These are phyloP conservation scores for Pleurostoma richardsiae DNA, from an alignment of 2,329 filamentous ascomycete genomes.

Conservation along the genomic window DNA sequence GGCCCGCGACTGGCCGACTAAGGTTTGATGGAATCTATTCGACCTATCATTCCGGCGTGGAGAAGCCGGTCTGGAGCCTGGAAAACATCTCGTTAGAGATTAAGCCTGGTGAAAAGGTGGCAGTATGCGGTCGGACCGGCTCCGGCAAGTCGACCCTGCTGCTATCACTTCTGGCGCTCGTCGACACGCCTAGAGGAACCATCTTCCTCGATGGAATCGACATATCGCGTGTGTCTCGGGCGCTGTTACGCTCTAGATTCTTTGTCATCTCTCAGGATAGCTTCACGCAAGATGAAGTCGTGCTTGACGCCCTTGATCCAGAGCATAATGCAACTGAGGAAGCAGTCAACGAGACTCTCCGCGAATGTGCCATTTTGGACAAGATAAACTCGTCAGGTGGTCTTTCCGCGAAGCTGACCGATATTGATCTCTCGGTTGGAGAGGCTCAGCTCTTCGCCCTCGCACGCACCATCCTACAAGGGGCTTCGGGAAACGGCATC, in stretches of 20 bases:
- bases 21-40: neutral
- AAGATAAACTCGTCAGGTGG: slow-evolving; percentile 25
- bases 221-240: slow-evolving; percentile 52
- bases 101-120: slow-evolving; percentile 31
- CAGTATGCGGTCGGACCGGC: neutral
- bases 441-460: slow-evolving; percentile 35
- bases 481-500: slow-evolving; percentile 55
- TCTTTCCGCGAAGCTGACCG: slow-evolving; percentile 19
- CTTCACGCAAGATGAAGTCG: slow-evolving; percentile 29
- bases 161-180: slow-evolving; percentile 25
- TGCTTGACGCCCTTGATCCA: slow-evolving; percentile 38
- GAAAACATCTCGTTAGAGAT: slow-evolving; percentile 27
- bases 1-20: neutral
- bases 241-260: slow-evolving; percentile 54
- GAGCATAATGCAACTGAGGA: slow-evolving; percentile 23
- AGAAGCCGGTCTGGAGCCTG: slow-evolving; percentile 6
- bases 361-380: slow-evolving; percentile 32
- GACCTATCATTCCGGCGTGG: neutral
- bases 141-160: slow-evolving; percentile 2
- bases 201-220: slow-evolving; percentile 59
- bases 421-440: slow-evolving; percentile 26
- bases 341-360: slow-evolving; percentile 29
- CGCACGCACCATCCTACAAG: slow-evolving; percentile 54
- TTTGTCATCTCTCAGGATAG: slow-evolving; percentile 63
- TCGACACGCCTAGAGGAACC: slow-evolving; percentile 40